phyloP scores from a whole-genome alignment of 306 rosid species.

The Vigna hirtella region DNA sequence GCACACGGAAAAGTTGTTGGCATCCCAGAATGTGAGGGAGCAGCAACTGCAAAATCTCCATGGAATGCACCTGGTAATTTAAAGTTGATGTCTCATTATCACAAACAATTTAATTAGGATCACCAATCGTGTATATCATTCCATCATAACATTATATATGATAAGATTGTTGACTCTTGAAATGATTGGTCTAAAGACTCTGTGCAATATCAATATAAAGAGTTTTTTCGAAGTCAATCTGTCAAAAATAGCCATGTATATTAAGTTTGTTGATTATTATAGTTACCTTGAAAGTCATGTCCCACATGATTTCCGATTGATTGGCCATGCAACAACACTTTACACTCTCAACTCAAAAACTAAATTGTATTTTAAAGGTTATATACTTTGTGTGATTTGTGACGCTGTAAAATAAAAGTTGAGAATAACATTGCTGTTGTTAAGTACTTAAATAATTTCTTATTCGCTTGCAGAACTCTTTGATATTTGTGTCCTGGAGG shows the following conservation, averaged over 20 bases:
- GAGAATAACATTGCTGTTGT: neutral
- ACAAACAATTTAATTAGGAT: neutral
- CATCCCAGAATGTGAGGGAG: slow-evolving; percentile 92
- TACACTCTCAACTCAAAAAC: neutral
- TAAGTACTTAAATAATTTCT: slow-evolving; percentile 4
- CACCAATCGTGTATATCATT: neutral
- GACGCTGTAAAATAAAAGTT: neutral
- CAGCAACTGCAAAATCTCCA: slow-evolving; percentile 67
- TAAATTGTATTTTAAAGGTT: neutral
- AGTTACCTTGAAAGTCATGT: neutral
- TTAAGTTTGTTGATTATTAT: neutral
- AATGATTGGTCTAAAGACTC: no score
- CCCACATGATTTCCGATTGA: neutral
- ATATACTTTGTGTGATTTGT: neutral
- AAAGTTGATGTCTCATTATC: neutral
- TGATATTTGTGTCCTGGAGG: slow-evolving; percentile 77
- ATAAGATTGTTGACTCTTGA: neutral
- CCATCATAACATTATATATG: neutral
- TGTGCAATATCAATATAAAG: no score
- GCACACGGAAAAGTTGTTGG: slow-evolving; percentile 88
- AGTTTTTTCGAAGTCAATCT: no score
- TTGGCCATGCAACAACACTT: neutral
- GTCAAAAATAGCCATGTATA: no score
- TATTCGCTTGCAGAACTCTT: slow-evolving; percentile 67
- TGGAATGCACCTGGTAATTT: slow-evolving; percentile 38